Conservation (phyloP, 352 stramenopile genomes). For the Globisporangium cylindrosporum region DNA sequence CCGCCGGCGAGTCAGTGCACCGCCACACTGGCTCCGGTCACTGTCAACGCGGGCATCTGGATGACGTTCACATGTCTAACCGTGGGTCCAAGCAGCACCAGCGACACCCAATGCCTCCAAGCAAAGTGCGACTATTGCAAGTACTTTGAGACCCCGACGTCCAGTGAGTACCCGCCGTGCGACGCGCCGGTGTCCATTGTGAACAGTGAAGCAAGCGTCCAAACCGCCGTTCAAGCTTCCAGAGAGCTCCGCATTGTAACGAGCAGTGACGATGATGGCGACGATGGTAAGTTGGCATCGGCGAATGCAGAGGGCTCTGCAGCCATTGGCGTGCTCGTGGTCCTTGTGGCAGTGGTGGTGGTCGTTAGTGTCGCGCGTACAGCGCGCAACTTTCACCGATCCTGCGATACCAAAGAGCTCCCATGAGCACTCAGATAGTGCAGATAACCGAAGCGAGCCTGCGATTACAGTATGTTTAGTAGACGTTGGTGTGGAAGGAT, state of each 20-base stretch:
- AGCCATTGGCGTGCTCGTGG: not conserved
- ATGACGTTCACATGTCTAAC: not conserved
- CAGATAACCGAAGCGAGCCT: no score
- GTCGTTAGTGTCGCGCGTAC: not conserved
- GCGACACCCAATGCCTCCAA: not conserved
- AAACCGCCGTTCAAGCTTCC: not conserved
- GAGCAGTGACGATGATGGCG: not conserved
- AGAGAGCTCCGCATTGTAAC: not conserved
- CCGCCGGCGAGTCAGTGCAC: constrained; percentile 8
- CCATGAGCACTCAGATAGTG: no score
- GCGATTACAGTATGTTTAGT: no score
- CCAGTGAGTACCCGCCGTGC: constrained; percentile 5
- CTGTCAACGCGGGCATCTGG: constrained; percentile 5
- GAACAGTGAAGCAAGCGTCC: not conserved
- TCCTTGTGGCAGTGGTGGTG: not conserved
- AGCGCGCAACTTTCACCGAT: not conserved
- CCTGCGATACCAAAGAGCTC: not conserved
- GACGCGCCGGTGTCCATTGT: constrained; percentile 11
- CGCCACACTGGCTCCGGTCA: not conserved
- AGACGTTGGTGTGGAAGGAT: no score
- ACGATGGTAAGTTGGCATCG: not conserved
- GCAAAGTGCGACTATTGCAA: constrained; percentile 14
- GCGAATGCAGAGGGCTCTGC: not conserved
- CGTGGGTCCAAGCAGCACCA: not conserved
- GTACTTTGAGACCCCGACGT: constrained; percentile 10